These are phyloP conservation scores for Populus davidiana DNA, from an alignment of 345 rosid genomes.

Conservation along the genomic window DNA sequence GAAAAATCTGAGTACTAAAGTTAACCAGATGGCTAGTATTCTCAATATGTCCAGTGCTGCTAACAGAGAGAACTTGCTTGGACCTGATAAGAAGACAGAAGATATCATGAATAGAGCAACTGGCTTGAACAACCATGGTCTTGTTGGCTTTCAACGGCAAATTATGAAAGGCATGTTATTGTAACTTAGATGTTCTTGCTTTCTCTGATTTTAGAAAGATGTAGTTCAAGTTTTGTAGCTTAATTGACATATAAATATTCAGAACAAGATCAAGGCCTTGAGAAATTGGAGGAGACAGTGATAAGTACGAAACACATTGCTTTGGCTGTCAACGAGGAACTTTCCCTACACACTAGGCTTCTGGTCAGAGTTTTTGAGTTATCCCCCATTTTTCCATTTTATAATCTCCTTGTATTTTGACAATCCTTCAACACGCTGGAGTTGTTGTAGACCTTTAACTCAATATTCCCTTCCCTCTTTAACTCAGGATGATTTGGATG, in stretches of 20 bases:
- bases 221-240: background rate
- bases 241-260: slow-evolving; percentile 20
- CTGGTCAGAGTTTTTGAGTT: slow-evolving; percentile 46
- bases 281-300: slow-evolving; percentile 80
- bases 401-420: background rate
- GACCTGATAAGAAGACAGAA: slow-evolving; percentile 65
- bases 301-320: slow-evolving; percentile 90
- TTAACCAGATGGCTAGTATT: slow-evolving; percentile 72
- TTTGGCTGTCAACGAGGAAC: slow-evolving; percentile 85
- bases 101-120: slow-evolving; percentile 56
- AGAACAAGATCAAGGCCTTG: slow-evolving; percentile 99
- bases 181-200: background rate
- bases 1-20: slow-evolving; percentile 63
- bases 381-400: background rate
- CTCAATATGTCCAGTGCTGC: slow-evolving; percentile 88
- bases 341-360: slow-evolving; percentile 73
- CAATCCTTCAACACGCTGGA: background rate
- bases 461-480: slow-evolving; percentile 1
- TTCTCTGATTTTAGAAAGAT: background rate
- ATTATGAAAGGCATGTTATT: slow-evolving; percentile 72
- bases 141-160: slow-evolving; percentile 84
- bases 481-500: slow-evolving; percentile 89
- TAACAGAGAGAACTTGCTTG: slow-evolving; percentile 79
- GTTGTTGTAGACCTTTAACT: background rate
- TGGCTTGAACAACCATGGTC: slow-evolving; percentile 78